Conservation (phyloP, 1,284 basidiomycete genomes). For the Porogramme epimiltina region DNA sequence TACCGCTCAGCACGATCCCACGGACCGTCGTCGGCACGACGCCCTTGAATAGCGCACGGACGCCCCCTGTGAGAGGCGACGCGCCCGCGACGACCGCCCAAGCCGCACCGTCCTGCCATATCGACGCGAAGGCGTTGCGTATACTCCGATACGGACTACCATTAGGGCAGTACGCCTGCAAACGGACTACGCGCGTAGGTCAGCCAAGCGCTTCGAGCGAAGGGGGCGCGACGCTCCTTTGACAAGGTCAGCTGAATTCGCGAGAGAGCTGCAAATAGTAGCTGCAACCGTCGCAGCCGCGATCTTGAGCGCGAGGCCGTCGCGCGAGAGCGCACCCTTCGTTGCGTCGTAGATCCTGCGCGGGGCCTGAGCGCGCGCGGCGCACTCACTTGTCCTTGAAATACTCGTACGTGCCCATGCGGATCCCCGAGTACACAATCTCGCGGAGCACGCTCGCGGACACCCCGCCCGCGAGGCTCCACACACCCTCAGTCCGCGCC, state of each 20-base stretch:
- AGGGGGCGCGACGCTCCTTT: constrained; percentile 31
- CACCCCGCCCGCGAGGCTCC: constrained; percentile 37
- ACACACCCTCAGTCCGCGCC: constrained; percentile 35
- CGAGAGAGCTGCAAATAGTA: constrained; percentile 38
- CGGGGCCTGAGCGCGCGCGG: too few species aligned
- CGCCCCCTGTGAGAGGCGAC: constrained; percentile 26
- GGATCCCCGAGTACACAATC: constrained; percentile 38
- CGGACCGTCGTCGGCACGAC: constrained; percentile 39
- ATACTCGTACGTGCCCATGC: constrained; percentile 41
- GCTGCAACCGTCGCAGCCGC: constrained; percentile 36
- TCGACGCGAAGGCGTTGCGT: constrained; percentile 35
- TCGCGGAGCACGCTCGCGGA: constrained; percentile 41
- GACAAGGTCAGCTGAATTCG: constrained; percentile 41
- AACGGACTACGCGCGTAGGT: constrained; percentile 39
- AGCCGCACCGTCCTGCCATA: constrained; percentile 35
- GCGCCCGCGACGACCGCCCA: constrained; percentile 9
- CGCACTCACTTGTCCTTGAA: constrained; percentile 41
- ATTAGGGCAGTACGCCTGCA: constrained; percentile 40
- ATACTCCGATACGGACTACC: constrained; percentile 37
- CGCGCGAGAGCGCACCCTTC: constrained; percentile 31
- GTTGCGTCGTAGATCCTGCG: constrained; percentile 27
- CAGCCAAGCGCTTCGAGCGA: too few species aligned
- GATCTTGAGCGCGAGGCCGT: constrained; percentile 38
- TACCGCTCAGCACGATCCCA: constrained; percentile 37
- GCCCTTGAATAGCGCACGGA: constrained; percentile 39